phyloP scores from a whole-genome alignment of 1,284 basidiomycete genomes.

The Ganoderma multipileum region DNA sequence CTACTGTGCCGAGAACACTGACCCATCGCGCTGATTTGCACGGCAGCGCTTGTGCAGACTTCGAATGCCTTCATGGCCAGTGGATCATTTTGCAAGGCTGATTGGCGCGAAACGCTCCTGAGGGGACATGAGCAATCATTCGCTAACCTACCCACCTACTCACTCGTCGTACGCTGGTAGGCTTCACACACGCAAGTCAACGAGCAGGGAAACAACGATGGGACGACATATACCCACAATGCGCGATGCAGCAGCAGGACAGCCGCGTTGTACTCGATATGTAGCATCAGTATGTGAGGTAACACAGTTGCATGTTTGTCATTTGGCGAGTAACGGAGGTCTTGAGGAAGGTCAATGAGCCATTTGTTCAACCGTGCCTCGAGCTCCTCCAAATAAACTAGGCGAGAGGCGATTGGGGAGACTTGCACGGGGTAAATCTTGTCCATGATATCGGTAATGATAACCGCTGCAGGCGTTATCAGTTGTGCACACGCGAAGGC shows the following conservation, averaged over 20 bases:
- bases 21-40: conserved; percentile 77
- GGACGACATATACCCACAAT: conserved; percentile 61
- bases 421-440: conserved; percentile 78
- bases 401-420: conserved; percentile 51
- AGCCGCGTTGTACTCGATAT: conserved; percentile 81
- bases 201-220: no score
- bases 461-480: conserved; percentile 52
- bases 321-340: conserved; percentile 64
- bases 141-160: conserved; percentile 13
- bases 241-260: conserved; percentile 82
- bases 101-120: conserved; percentile 6
- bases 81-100: conserved; percentile 20
- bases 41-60: conserved; percentile 78
- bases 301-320: conserved; percentile 59
- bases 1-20: conserved; percentile 23
- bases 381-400: conserved; percentile 57
- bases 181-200: conserved; percentile 42
- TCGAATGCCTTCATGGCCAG: conserved; percentile 69
- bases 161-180: conserved; percentile 75
- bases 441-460: conserved; percentile 71
- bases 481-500: conserved; percentile 1
- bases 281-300: conserved; percentile 73
- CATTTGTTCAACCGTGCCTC: conserved; percentile 80
- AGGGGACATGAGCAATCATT: not conserved
- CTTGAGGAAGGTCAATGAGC: conserved; percentile 75